Base-by-base conservation (phyloP, 1,284 basidiomycete species). In the Kalmanozyma brasiliensis region DNA sequence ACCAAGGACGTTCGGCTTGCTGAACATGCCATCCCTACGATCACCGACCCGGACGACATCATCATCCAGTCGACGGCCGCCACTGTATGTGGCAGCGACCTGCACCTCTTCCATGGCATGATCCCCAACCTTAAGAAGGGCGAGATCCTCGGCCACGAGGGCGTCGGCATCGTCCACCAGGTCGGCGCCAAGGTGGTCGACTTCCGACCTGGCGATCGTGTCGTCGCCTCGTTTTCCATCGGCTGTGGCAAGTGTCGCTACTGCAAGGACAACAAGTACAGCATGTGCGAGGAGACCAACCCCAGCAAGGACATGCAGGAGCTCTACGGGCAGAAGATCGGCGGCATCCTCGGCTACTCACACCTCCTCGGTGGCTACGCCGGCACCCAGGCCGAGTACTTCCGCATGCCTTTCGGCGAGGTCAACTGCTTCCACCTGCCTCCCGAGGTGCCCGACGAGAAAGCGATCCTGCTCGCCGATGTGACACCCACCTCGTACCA, bases 401-500 rank as follows among this genome's bases (percentile, higher is more conserved):
- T 84, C 49, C 85, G 88, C 33, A 87, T 90, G 3, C 90, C 90
- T 0, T 87, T 88, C 72, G 90, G 87, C 42, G 85, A 89, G 46
- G 87, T 89, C 56, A 91, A 91, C 82, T 85, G 88, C 36, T 84
- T 91, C 33, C 87, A 87, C 35, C 85, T 92, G 4, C 91, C 91
- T 0, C 86, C 67, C 32, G 47, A 45, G 48, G 46, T 76, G 11
- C 45, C 68, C 3, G 74, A 76, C 37, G 74, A 76, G 29, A 57
- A 56, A 46, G 88, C 84, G 0, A 67, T 90, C 4, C 89, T 87
- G 78, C 84, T 91, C 8, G 89, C 88, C 6, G 90, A 91, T 68
- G 86, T 91, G n/a, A 83, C 90, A 5, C 86, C 87, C 7, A 90
- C 89, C 1, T 87, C 87, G n/a, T 91, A 90, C 76, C 90, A 91